Base-by-base conservation (phyloP, 2,329 filamentous ascomycete species). In the Hypoxylon sp. region DNA sequence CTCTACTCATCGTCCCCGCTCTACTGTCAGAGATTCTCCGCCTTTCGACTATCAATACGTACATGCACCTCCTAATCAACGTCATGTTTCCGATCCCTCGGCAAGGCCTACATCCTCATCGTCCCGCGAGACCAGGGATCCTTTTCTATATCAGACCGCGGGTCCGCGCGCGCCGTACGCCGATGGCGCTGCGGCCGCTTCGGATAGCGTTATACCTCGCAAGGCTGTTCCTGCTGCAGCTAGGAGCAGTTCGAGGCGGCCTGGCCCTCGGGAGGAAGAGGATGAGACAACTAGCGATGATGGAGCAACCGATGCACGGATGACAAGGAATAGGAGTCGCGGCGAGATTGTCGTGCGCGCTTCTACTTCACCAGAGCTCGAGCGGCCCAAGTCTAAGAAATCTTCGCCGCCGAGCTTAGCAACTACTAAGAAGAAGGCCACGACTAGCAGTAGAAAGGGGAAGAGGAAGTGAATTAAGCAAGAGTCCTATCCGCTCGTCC, bases 131-230 rank as follows among this genome's bases (percentile, higher is more conserved):
- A 57, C 64, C 36, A 68, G 67, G 12, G 82, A 87, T 62, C 84
- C 85, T 3, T 87, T 87, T 63, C 80, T 81, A 65, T 87, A 83
- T 72, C 84, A 86, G 75, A 83, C 81, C 3, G 78, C 76, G 20
- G 82, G 81, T 11, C 73, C 83, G 33, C 80, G 79, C 30, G 75
- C 74, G 55, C 70, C 80, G 12, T 75, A 78, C 54, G 72, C 76
- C 28, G 66, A 74, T 54, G 74, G 73, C 53, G 74, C 77, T 67
- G 70, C 75, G 48, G 74, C 73, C 49, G 68, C 78, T 78, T 80
- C 53, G 77, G 77, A 78, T 14, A 79, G 78, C n/a, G 72, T 48
- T 28, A 18, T 61, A 16, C 44, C 68, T 48, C 70, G 68, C 20
- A 59, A 68, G 36, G 61, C 65, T 9, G 71, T 71, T 65, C 72